A percentile compares a stretch with the other conserved stretches of the same genome.
Evolutionary conservation across 768 basidiomycete genomes (phyloP).

Genomic region (Cystobasidium ongulense): DNA sequence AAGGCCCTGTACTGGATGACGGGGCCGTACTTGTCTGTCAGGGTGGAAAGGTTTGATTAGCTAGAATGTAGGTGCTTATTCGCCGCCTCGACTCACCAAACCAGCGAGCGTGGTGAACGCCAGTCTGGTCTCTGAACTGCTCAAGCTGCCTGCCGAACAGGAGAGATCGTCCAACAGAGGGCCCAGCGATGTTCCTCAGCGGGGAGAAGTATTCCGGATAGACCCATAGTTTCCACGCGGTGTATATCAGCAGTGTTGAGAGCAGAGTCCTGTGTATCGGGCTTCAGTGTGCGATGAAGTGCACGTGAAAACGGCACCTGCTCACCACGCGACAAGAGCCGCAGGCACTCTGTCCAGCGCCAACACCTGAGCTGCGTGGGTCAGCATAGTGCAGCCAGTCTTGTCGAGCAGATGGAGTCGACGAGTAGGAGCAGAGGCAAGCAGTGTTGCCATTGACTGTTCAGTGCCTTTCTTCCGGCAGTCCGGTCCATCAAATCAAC

Average conservation of each 20-base stretch:
- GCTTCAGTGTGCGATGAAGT: not conserved
- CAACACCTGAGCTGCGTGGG: not conserved
- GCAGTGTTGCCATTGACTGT: no score
- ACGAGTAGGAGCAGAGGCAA: no score
- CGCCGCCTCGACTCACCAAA: not conserved
- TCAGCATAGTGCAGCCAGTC: not conserved
- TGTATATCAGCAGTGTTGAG: not conserved
- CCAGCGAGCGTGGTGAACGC: not conserved
- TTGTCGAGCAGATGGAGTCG: no score
- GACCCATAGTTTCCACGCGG: not conserved
- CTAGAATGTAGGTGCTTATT: not conserved
- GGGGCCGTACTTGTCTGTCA: not conserved
- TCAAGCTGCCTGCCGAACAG: not conserved
- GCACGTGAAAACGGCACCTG: not conserved
- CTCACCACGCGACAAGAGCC: not conserved
- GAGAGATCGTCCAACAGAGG: not conserved
- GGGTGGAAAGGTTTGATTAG: not conserved
- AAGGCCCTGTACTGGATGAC: slow-evolving; percentile 1
- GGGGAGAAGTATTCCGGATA: slow-evolving; percentile 13
- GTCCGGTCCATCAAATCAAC: no score
- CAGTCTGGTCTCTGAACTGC: not conserved
- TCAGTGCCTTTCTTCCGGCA: no score
- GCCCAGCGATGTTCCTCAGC: not conserved
- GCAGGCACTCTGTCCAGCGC: not conserved
- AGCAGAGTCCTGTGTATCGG: not conserved